These are phyloP conservation scores for Elaeagnus macrophylla DNA, from an alignment of 306 rosid genomes.

Conservation along the genomic window DNA sequence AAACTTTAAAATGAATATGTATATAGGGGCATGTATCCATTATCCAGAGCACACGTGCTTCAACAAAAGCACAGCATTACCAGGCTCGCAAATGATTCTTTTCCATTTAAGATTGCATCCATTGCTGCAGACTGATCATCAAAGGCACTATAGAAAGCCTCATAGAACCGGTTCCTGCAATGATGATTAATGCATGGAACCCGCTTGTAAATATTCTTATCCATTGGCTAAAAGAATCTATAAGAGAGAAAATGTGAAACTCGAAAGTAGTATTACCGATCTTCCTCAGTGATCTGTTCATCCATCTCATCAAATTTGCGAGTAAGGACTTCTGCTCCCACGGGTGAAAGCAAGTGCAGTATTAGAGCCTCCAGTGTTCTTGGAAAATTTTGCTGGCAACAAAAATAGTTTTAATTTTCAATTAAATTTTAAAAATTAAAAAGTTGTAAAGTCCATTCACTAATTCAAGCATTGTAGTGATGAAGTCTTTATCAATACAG, in stretches of 20 bases:
- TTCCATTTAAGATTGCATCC: constrained; percentile 76
- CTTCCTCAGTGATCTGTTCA: constrained; percentile 47
- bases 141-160: constrained; percentile 72
- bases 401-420: constrained; percentile 10
- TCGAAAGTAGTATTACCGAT: constrained; percentile 45
- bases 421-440: constrained; percentile 1
- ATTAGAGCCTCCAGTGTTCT: constrained; percentile 91
- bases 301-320: constrained; percentile 88
- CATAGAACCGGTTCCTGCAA: constrained; percentile 58
- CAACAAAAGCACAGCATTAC: constrained; percentile 40
- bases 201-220: constrained; percentile 18
- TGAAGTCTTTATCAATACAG: background rate
- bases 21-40: background rate
- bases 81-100: constrained; percentile 72
- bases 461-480: background rate
- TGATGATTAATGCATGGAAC: constrained; percentile 8
- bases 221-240: constrained; percentile 18
- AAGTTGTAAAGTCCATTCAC: background rate
- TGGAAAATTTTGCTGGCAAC: constrained; percentile 63
- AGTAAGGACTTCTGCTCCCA: constrained; percentile 84
- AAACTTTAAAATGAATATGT: background rate
- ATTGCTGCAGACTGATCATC: constrained; percentile 78
- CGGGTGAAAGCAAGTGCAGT: constrained; percentile 76
- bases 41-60: constrained; percentile 14
- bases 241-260: background rate